Percentiles rank a stretch among this genome's conserved stretches.
These are phyloP conservation scores for Lentinula guzmanii DNA, from an alignment of 768 basidiomycete species.

Conservation along the genomic window DNA sequence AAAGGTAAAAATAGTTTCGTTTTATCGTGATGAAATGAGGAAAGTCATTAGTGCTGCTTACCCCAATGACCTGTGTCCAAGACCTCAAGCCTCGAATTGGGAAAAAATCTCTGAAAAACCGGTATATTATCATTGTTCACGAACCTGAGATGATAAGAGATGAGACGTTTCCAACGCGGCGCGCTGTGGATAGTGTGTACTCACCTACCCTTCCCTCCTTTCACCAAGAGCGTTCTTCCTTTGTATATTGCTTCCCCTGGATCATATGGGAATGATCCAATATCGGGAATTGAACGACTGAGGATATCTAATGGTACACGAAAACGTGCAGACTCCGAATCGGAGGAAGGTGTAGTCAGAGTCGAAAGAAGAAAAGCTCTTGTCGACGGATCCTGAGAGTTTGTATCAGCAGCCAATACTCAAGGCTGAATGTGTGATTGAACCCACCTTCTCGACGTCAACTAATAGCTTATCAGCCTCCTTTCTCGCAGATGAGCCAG, in stretches of 20 bases:
- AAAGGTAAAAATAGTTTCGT: constrained; percentile 1
- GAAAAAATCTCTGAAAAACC: constrained; percentile 64
- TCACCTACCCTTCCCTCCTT: constrained; percentile 69
- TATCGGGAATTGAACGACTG: constrained; percentile 44
- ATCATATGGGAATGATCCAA: constrained; percentile 76
- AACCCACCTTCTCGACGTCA: constrained; percentile 3
- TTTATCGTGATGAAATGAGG: background rate
- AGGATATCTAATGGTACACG: constrained; percentile 70
- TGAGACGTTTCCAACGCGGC: background rate
- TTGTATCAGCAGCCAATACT: background rate
- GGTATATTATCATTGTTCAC: constrained; percentile 70
- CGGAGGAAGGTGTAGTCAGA: constrained; percentile 37
- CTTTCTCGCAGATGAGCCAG: background rate
- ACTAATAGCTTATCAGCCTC: constrained; percentile 1
- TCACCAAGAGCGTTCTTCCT: constrained; percentile 67
- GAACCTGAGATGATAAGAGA: constrained; percentile 38
- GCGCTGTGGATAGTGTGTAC: constrained; percentile 15
- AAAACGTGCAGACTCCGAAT: constrained; percentile 44
- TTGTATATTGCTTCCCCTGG: constrained; percentile 46
- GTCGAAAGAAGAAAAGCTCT: constrained; percentile 91
- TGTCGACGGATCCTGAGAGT: constrained; percentile 55
- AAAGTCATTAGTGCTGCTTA: constrained; percentile 25
- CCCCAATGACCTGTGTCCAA: constrained; percentile 88
- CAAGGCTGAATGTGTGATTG: no score
- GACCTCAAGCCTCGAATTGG: constrained; percentile 51